These are phyloP conservation scores for Decorospora gaudefroyi DNA, from an alignment of 2,329 filamentous ascomycete species.

Conservation along the genomic window DNA sequence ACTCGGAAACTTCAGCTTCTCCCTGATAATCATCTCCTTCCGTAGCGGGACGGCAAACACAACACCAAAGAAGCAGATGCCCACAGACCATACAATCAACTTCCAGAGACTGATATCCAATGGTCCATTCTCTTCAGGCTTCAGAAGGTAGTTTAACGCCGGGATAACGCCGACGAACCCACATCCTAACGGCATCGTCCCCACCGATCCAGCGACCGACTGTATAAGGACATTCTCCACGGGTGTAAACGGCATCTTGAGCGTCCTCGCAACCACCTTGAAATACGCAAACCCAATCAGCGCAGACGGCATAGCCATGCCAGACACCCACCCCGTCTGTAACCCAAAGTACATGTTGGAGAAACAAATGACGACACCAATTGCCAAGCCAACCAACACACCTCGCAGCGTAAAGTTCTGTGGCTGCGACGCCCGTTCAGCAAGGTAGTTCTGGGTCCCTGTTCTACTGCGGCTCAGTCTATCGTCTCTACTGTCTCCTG, in stretches of 20 bases:
- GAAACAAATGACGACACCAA: constrained; percentile 90
- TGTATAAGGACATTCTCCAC: constrained; percentile 97
- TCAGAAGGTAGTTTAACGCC: constrained; percentile 84
- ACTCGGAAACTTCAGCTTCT: constrained; percentile 91
- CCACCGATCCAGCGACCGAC: constrained; percentile 91
- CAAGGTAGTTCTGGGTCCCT: constrained; percentile 30
- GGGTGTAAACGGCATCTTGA: constrained; percentile 83
- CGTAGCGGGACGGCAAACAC: constrained; percentile 92
- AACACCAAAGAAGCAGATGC: constrained; percentile 94
- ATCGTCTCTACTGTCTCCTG: constrained; percentile 22
- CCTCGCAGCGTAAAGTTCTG: constrained; percentile 85
- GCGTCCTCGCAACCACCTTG: constrained; percentile 71
- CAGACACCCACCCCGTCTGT: constrained; percentile 81
- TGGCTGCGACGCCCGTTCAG: constrained; percentile 48
- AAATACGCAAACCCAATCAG: constrained; percentile 95
- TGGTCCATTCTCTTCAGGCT: constrained; percentile 76
- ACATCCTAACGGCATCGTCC: constrained; percentile 94
- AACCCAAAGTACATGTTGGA: constrained; percentile 99
- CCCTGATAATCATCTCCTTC: constrained; percentile 87
- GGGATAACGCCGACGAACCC: constrained; percentile 96
- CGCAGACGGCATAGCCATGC: constrained; percentile 96
- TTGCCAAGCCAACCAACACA: constrained; percentile 75
- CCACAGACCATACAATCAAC: constrained; percentile 86
- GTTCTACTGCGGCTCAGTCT: constrained; percentile 23
- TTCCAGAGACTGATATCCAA: constrained; percentile 73